Conservation (phyloP, 192 early-diverging fungal genomes). For the Coemansia sp. region DNA sequence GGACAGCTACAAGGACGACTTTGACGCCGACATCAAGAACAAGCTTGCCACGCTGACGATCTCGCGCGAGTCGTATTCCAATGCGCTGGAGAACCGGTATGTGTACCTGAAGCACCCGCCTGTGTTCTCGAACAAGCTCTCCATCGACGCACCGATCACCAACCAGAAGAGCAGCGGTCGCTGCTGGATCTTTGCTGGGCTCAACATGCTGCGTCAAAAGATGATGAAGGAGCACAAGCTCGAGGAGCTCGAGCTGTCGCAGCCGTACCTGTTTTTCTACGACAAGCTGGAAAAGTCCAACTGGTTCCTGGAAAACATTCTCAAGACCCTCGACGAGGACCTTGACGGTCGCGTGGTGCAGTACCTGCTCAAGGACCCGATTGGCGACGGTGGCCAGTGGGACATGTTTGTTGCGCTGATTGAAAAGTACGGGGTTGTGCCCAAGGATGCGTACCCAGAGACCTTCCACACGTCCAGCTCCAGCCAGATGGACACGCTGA, state of each 20-base stretch:
- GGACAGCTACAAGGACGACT: constrained; percentile 36
- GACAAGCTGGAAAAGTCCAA: constrained; percentile 84
- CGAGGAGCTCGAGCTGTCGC: constrained; percentile 77
- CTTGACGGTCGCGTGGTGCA: constrained; percentile 69
- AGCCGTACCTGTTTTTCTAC: constrained; percentile 72
- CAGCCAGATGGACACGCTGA: constrained; percentile 59
- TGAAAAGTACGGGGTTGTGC: constrained; percentile 74
- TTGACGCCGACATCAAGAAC: constrained; percentile 69
- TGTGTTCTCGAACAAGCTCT: constrained; percentile 47
- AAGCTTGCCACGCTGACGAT: constrained; percentile 66
- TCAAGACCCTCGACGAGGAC: constrained; percentile 61
- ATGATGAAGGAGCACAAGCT: constrained; percentile 75
- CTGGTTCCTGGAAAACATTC: constrained; percentile 78
- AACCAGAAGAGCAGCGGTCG: constrained; percentile 75
- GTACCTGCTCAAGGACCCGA: constrained; percentile 65
- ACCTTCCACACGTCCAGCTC: constrained; percentile 64
- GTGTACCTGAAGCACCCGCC: constrained; percentile 40
- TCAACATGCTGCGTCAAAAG: constrained; percentile 68
- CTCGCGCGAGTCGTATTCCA: constrained; percentile 58
- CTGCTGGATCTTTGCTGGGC: constrained; percentile 83
- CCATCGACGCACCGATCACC: constrained; percentile 59
- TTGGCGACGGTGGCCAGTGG: constrained; percentile 75
- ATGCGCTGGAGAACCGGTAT: constrained; percentile 62
- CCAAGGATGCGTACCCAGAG: constrained; percentile 69
- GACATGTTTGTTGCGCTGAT: constrained; percentile 78